Evolutionary conservation across 2,329 filamentous ascomycete genomes (phyloP).

Genomic region (Alternaria sp.): DNA sequence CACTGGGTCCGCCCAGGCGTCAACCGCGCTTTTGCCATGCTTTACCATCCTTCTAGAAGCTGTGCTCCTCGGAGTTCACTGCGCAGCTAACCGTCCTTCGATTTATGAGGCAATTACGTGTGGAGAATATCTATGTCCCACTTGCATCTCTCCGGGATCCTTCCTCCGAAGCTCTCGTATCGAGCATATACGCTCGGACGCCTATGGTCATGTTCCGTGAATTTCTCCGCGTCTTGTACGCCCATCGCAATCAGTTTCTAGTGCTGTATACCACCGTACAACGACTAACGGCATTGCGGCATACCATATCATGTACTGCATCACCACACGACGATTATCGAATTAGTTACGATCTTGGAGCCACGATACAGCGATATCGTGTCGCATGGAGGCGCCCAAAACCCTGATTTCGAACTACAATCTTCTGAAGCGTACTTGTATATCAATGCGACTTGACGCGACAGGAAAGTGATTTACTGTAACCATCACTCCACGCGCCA

Average conservation of each 20-base stretch:
- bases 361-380: not conserved
- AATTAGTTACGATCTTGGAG: not conserved
- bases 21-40: not conserved
- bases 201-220: not conserved
- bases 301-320: not conserved
- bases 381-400: not conserved
- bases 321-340: not conserved
- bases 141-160: slow-evolving; percentile 1
- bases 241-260: not conserved
- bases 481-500: not conserved
- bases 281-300: not conserved
- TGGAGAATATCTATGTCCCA: not conserved
- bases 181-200: not conserved
- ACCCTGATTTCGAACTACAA: not conserved
- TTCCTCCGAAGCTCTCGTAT: not conserved
- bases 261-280: not conserved
- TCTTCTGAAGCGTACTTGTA: not conserved
- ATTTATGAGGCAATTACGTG: not conserved
- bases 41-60: slow-evolving; percentile 5
- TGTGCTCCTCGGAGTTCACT: not conserved
- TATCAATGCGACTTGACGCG: not conserved
- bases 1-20: slow-evolving; percentile 11
- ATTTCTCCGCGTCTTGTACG: not conserved
- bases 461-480: not conserved
- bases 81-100: not conserved